These are phyloP conservation scores for Xylaria hypoxylon DNA, from an alignment of 2,329 filamentous ascomycete species.

Conservation along the genomic window DNA sequence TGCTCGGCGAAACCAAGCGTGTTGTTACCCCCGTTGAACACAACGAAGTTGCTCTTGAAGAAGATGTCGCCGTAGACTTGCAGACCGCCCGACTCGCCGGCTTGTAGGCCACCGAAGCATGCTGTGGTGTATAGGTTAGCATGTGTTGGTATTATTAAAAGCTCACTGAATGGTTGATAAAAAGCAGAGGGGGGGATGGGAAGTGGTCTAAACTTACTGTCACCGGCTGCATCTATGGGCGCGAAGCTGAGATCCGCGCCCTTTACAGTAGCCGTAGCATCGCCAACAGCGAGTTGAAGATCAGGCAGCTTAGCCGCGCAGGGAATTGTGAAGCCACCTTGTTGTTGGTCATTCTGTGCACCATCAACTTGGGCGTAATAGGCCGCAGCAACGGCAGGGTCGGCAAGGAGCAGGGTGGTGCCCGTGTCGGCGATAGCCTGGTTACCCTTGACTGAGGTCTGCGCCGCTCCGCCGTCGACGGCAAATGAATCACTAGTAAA, in stretches of 20 bases:
- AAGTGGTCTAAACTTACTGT: conserved; percentile 57
- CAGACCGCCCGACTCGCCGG: conserved; percentile 61
- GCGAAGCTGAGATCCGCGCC: conserved; percentile 67
- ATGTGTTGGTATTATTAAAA: conserved; percentile 6
- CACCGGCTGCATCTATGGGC: conserved; percentile 55
- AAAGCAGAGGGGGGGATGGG: neutral
- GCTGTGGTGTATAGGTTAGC: conserved; percentile 49
- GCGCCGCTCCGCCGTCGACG: conserved; percentile 48
- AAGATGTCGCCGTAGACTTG: conserved; percentile 74
- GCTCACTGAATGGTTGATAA: neutral
- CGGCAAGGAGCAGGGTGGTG: conserved; percentile 72
- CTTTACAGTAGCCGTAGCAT: conserved; percentile 65
- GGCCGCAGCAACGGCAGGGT: conserved; percentile 60
- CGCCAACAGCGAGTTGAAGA: conserved; percentile 67
- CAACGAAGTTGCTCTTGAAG: conserved; percentile 71
- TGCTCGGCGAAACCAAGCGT: conserved; percentile 63
- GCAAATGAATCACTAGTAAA: conserved; percentile 52
- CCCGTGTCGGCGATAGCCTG: conserved; percentile 69
- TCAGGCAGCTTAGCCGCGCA: conserved; percentile 61
- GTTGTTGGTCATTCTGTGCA: conserved; percentile 54
- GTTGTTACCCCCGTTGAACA: conserved; percentile 67
- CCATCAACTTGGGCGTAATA: conserved; percentile 63
- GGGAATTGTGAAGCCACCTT: conserved; percentile 61
- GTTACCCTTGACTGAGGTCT: conserved; percentile 53
- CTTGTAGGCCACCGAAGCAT: conserved; percentile 77